Evolutionary conservation across 805 yeast species (phyloP).

Genomic region (Candida saitoana): DNA sequence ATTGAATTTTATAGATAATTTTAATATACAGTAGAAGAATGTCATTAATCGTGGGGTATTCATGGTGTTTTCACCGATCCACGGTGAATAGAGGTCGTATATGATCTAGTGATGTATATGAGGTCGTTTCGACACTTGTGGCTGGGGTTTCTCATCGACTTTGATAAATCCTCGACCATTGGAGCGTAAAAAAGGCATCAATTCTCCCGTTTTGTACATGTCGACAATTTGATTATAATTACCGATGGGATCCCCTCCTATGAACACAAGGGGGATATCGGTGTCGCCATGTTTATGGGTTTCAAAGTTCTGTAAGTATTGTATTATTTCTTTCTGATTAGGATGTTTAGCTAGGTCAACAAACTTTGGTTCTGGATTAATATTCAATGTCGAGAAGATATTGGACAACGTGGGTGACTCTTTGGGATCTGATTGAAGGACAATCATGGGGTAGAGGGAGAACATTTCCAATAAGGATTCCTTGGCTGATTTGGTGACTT

Average conservation of each 20-base stretch:
- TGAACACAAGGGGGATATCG: slow-evolving; percentile 30
- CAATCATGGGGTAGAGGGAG: slow-evolving; percentile 26
- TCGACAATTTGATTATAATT: slow-evolving; percentile 21
- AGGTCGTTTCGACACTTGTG: background rate
- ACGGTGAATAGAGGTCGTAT: too few species aligned
- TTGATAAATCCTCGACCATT: slow-evolving; percentile 27
- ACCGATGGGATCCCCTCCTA: slow-evolving; percentile 32
- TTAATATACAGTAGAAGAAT: too few species aligned
- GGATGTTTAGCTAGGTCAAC: slow-evolving; percentile 32
- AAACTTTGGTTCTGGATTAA: slow-evolving; percentile 31
- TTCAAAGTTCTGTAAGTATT: slow-evolving; percentile 19
- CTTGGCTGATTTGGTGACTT: slow-evolving; percentile 9
- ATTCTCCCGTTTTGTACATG: slow-evolving; percentile 16
- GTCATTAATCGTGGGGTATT: too few species aligned
- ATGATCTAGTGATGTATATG: too few species aligned
- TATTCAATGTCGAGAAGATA: slow-evolving; percentile 19
- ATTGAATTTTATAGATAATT: too few species aligned
- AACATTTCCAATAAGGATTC: slow-evolving; percentile 29
- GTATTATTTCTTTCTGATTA: slow-evolving; percentile 18
- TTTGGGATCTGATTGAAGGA: slow-evolving; percentile 19
- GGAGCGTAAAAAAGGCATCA: slow-evolving; percentile 19
- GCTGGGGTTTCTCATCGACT: background rate
- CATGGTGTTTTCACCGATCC: too few species aligned
- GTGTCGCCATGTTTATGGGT: slow-evolving; percentile 10
- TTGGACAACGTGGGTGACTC: slow-evolving; percentile 13